phyloP scores from a whole-genome alignment of 2,329 filamentous ascomycete species.

The Stagonosporopsis chrysanthemi region DNA sequence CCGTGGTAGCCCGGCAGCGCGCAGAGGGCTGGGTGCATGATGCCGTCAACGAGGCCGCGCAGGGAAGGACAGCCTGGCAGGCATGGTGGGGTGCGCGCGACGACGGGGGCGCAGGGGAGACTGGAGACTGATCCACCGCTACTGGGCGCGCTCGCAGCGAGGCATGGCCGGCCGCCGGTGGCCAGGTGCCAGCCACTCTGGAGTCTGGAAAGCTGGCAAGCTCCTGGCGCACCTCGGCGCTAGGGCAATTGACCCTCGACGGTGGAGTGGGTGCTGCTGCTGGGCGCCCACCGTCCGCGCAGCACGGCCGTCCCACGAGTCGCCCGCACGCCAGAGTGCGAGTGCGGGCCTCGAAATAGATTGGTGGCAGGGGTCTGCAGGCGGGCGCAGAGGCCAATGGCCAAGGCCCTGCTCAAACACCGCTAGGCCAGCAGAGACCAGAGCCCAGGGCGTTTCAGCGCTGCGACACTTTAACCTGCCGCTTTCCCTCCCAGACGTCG shows the following conservation, averaged over 20 bases:
- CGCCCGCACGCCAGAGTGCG: slow-evolving; percentile 36
- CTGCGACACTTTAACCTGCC: slow-evolving; percentile 52
- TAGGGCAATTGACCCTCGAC: slow-evolving; percentile 10
- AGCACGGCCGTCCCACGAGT: slow-evolving; percentile 23
- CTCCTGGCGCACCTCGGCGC: background rate
- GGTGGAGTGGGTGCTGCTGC: background rate
- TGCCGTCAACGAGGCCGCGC: slow-evolving; percentile 12
- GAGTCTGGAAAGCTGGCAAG: too few relatives aligned
- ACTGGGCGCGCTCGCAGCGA: slow-evolving; percentile 7
- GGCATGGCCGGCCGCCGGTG: background rate
- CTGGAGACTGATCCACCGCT: slow-evolving; percentile 18
- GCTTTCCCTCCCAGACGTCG: slow-evolving; percentile 49
- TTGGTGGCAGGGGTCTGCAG: slow-evolving; percentile 22
- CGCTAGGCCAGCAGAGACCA: slow-evolving; percentile 42
- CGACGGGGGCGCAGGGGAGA: slow-evolving; percentile 7
- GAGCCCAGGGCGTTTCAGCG: slow-evolving; percentile 43
- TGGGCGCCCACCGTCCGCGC: slow-evolving; percentile 10
- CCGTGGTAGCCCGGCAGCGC: too few relatives aligned
- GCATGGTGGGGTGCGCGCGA: slow-evolving; percentile 9
- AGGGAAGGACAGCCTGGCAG: slow-evolving; percentile 13
- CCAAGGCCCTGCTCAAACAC: slow-evolving; percentile 40
- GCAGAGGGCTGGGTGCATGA: slow-evolving; percentile 18
- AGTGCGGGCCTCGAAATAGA: slow-evolving; percentile 23
- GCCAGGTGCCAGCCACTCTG: background rate
- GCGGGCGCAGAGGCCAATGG: slow-evolving; percentile 17